Evolutionary conservation across 179 eudicot genomes (phyloP), one percentile per base, ranked within the genome.

Genomic region (Spinacia oleracea): DNA sequence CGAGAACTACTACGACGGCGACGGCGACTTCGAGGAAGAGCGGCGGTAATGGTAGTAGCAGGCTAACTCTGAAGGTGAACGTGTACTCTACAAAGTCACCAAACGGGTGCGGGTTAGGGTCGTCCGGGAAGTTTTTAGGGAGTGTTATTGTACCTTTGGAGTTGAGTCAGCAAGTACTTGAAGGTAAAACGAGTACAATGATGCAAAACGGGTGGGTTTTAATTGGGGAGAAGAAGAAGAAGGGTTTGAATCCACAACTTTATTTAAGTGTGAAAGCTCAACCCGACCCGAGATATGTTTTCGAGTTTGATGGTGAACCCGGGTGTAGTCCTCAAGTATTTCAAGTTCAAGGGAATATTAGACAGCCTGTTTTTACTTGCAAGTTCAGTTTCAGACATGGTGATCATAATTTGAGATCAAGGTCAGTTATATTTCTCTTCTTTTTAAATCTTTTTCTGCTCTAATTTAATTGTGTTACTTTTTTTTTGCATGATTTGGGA

Each of bases 261-360:
- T 87, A 88, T 80, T 63, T 90, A 82, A 88, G 86, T 70, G 91
- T 90, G 3, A 85, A 86, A 74, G 90, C 85, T 12, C 93, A 95
- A 43, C 92, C 89, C 9, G 97, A 95, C 70, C 97, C 98, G 72
- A 88, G 97, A 67, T 95, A 93, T 62, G 93, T 95, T 1, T 93
- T 95, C 29, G 86, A 82, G 81, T 95, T 95, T 53, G 98, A 89
- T 45, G 91, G 93, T 3, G 92, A 91, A 50, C 97, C 98, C 1
- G 97, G 93, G 80, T 89, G 98, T 69, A 93, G 97, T 64, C 98
- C 97, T 1, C 98, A 93, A 53, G 93, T 95, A 12, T 93, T 91
- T 82, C 97, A 91, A 77, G 92, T 93, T 4, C 89, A 91, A 76
- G 98, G 97, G 72, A 89, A 85, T 80, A 80, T 85, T 65, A 73